Evolutionary conservation across 108 stramenopile genomes (phyloP).

Genomic region (Skeletonema potamos): DNA sequence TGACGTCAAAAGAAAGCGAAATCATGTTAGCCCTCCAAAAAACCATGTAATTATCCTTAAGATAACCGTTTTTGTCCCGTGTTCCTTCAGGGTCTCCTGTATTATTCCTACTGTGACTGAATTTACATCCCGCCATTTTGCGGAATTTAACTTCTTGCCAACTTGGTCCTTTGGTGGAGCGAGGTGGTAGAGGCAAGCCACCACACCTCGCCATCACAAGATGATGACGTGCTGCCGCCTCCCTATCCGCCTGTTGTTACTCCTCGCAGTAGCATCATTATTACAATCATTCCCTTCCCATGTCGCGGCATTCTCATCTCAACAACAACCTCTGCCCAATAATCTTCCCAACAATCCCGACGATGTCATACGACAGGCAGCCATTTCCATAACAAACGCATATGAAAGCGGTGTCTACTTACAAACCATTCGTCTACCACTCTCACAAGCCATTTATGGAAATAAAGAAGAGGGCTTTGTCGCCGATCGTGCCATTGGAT

Average conservation of each 20-base stretch:
- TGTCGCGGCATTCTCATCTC: background rate
- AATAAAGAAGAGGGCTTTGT: conserved; percentile 32
- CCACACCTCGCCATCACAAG: no score
- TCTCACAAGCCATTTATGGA: conserved; percentile 30
- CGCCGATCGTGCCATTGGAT: conserved; percentile 36
- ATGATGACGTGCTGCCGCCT: background rate
- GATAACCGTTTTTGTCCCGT: no score
- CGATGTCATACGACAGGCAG: conserved; percentile 8
- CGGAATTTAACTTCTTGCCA: no score
- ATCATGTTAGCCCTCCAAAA: no score
- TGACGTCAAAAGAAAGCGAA: no score
- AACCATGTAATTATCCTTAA: no score
- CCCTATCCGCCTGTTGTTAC: no score
- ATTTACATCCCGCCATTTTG: no score
- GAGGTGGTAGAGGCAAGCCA: no score
- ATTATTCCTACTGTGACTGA: no score
- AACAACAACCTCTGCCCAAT: background rate
- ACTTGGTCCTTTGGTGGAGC: no score
- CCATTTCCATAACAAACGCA: conserved; percentile 8
- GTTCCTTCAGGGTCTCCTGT: no score
- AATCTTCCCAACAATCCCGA: background rate
- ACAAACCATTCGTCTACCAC: conserved; percentile 32
- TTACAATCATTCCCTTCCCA: background rate
- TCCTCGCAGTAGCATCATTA: background rate
- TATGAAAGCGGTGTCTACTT: conserved; percentile 4